A percentile compares a stretch with the other conserved stretches of the same genome.
Conservation (phyloP, 345 rosid species). For the Corchorus olitorius region DNA sequence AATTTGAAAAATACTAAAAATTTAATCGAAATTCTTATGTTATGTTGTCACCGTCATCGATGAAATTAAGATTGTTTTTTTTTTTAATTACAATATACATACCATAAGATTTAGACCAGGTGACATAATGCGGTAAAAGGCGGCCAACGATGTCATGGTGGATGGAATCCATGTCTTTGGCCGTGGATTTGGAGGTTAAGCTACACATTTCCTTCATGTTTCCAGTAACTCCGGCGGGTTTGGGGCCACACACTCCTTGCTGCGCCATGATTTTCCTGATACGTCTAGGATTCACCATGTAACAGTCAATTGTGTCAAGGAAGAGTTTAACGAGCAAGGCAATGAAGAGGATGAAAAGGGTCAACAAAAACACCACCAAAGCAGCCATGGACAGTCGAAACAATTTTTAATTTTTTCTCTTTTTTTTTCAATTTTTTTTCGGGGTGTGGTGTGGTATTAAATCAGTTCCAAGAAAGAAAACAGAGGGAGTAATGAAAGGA, state of each 20-base stretch:
- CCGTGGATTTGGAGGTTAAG: constrained; percentile 61
- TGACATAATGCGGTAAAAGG: constrained; percentile 80
- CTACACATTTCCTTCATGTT: constrained; percentile 72
- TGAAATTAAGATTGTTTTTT: background rate
- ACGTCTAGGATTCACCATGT: constrained; percentile 72
- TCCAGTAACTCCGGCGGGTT: constrained; percentile 68
- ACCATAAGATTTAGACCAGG: constrained; percentile 87
- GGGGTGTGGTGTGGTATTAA: background rate
- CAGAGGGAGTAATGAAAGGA: background rate
- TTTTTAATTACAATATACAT: background rate
- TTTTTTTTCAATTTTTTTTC: too few relatives aligned
- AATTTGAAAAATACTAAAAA: background rate
- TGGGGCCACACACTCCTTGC: constrained; percentile 94
- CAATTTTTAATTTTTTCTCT: too few relatives aligned
- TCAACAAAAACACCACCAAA: constrained; percentile 25
- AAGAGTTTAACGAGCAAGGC: constrained; percentile 40
- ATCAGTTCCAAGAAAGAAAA: background rate
- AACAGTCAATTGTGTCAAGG: constrained; percentile 59
- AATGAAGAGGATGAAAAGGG: constrained; percentile 34
- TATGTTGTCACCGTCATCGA: background rate
- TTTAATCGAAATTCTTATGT: background rate
- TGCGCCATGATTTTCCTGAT: constrained; percentile 68
- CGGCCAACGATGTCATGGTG: constrained; percentile 73
- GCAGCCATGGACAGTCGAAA: constrained; percentile 5
- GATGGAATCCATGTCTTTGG: constrained; percentile 60